Evolutionary conservation across 164 flowering plant genomes (phyloP), one percentile per base, ranked within the genome.

Genomic region (Umbilicus rupestris): DNA sequence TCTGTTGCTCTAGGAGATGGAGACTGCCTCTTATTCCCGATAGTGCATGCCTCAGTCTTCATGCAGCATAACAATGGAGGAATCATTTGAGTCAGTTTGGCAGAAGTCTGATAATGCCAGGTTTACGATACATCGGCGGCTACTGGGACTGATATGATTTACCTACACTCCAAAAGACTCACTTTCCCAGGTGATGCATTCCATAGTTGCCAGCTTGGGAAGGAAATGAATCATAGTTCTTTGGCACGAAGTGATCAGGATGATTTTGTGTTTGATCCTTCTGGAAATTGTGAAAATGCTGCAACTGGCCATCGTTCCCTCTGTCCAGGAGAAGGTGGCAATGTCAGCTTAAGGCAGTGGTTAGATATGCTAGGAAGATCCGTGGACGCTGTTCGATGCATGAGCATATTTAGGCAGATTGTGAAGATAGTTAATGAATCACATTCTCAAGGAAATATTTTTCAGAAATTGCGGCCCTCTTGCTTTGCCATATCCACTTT

Each of bases 341-440:
- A 52, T 7, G 55, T 47, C 24, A 47, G 26, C 55, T 47, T 47
- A 26, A 47, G 55, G 55, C 55, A 47, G 55, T 52, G 58, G 58
- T 52, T 52, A 24, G 58, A 52, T 52, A 24, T 52, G 58, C 1
- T 30, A 22, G 58, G 17, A 52, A 52, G 58, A 52, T 24, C 29
- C 15, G 58, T 52, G 24, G 58, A 52, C 15, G 58, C 30, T 24
- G 30, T 52, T 52, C 58, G 24, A 24, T 52, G 58, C 15, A 3
- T 52, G 29, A 52, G 29, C 58, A 52, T 52, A 52, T 52, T 52
- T 52, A 52, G 58, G 30, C 58, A 52, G 58, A 52, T 52, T 52
- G 29, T 52, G 24, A 17, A 52, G 58, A 52, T 52, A 52, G 58
- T 52, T 22, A 52, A 24, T 52, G 24, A 24, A 52, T 2, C 24